Evolutionary conservation across 1,284 basidiomycete species (phyloP), one percentile per base, ranked within the genome.

Genomic region (Pseudozyma hubeiensis): DNA sequence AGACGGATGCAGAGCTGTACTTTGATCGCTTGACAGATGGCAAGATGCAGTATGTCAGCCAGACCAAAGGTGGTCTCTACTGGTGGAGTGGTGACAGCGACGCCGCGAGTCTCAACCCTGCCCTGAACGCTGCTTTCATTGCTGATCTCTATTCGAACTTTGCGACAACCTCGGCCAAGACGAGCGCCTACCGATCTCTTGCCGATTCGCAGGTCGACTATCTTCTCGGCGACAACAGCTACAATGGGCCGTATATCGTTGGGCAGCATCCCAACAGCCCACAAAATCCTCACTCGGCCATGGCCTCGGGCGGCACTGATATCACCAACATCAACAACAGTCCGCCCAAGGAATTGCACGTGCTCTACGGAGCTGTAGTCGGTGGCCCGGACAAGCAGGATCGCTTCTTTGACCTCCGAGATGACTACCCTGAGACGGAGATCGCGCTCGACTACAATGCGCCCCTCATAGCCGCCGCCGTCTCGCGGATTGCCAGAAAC

Each of bases 191-290:
- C 81, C 85, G 91, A 89, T 83, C 86, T 30, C 93, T 91, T 77
- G 91, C 92, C 0, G 88, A 90, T 77, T 85, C 85, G 46, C 94
- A 97, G 84, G 78, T 95, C 29, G 88, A 91, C 80, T 97, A 97
- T 82, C 87, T 87, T 5, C 87, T 97, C 2, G 94, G 94, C 41
- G 89, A 91, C 54, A 96, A 96, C 81, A 90, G 92, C 1, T 94
- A 93, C 92, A 90, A 89, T 63, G 88, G 88, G 5, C 91, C 92
- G 0, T 93, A 92, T 80, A 84, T 93, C 56, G 93, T 95, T 29
- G 93, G 94, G 37, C 86, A 88, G 55, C 93, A 95, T 84, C 92
- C 93, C 5, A 96, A 96, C 85, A 92, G 93, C 19, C 93, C 94
- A 0, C 85, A 88, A 50, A 96, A 95, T 84, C 93, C 94, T 0